Evolutionary conservation across 2,329 filamentous ascomycete species (phyloP).

Genomic region (Penicillium hordei): DNA sequence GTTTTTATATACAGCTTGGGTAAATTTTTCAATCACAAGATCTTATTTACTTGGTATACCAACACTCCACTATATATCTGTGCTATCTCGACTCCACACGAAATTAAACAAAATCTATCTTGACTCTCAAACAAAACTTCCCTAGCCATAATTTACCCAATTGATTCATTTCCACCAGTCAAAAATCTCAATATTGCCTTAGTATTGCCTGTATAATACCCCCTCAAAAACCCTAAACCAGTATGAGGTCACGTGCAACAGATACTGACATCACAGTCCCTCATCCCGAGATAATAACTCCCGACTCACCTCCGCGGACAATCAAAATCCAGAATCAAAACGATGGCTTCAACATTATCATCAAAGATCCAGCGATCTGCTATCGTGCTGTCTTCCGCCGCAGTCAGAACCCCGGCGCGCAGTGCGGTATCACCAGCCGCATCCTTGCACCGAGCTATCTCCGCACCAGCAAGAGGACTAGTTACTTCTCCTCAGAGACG

Average conservation of each 20-base stretch:
- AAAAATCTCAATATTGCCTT: too few species aligned
- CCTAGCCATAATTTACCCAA: not conserved
- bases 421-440: conserved; percentile 3
- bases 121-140: not conserved
- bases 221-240: not conserved
- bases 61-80: not conserved
- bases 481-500: not conserved
- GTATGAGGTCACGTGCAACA: conserved; percentile 22
- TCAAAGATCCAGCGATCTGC: conserved; percentile 15
- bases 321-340: not conserved
- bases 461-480: conserved; percentile 18
- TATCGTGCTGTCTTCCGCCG: not conserved
- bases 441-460: conserved; percentile 12
- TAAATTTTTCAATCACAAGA: not conserved
- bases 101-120: too few species aligned
- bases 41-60: not conserved
- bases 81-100: too few species aligned
- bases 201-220: too few species aligned
- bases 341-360: conserved; percentile 18
- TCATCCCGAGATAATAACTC: not conserved
- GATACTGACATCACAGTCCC: conserved; percentile 23
- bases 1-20: too few species aligned
- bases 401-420: conserved; percentile 8
- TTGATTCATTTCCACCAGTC: too few species aligned
- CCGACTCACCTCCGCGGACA: not conserved